These are phyloP conservation scores for Fusarium nelsonii DNA, from an alignment of 2,329 filamentous ascomycete species.

Conservation along the genomic window DNA sequence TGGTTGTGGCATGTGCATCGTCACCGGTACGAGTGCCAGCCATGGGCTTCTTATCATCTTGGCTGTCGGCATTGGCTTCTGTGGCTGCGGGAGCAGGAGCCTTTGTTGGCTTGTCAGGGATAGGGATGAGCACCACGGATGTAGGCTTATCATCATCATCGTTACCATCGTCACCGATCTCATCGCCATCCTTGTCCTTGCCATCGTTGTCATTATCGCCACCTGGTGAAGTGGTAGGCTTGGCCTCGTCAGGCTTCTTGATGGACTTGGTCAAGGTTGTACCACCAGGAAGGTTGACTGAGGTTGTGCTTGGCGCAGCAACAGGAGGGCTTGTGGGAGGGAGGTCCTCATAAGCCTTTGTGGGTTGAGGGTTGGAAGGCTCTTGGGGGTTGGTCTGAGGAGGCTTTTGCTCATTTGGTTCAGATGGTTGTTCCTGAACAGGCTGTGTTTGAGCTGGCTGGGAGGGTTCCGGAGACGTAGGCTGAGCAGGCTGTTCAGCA, in stretches of 20 bases:
- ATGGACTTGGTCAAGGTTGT: constrained; percentile 49
- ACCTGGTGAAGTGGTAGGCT: constrained; percentile 23
- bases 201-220: not conserved
- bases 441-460: constrained; percentile 22
- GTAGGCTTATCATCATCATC: constrained; percentile 32
- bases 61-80: constrained; percentile 22
- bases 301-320: constrained; percentile 23
- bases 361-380: constrained; percentile 28
- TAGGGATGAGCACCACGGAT: constrained; percentile 48
- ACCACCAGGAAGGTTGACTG: constrained; percentile 17
- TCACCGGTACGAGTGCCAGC: constrained; percentile 27
- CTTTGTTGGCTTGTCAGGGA: constrained; percentile 40
- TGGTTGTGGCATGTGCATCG: constrained; percentile 38
- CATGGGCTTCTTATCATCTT: constrained; percentile 25
- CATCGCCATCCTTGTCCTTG: constrained; percentile 4
- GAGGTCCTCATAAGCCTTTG: constrained; percentile 23
- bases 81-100: constrained; percentile 30
- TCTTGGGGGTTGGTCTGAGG: constrained; percentile 17
- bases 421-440: constrained; percentile 10
- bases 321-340: constrained; percentile 26
- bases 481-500: constrained; percentile 19
- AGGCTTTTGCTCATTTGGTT: constrained; percentile 21
- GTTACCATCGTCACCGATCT: not conserved
- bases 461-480: not conserved
- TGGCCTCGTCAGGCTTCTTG: constrained; percentile 39